Base-by-base conservation (phyloP, 208 protist genomes). In the Leishmania major region DNA sequence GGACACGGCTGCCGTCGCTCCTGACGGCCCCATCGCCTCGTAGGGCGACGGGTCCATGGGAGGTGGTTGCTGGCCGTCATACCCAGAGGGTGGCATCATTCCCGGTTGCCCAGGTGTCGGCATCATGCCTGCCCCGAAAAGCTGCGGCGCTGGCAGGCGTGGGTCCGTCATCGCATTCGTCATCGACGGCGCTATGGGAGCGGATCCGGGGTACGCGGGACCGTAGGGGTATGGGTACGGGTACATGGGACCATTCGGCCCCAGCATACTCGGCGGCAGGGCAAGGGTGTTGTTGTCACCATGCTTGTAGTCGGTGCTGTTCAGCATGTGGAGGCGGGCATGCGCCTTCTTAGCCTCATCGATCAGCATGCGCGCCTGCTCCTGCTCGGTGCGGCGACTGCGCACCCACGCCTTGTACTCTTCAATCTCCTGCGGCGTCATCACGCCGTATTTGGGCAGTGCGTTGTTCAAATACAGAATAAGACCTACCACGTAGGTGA, bases 321-420 rank as follows among this genome's bases (percentile, higher is more conserved):
- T 84, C 82, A 92, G 80, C 49, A 93, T 67, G 53, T 93, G 88
- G 60, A 94, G 69, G 19, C 88, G 80, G 60, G 90, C 86, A 76
- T 93, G 89, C 1, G 87, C 91, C 73, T 75, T 66, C 78, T 90
- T 92, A 28, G 91, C 89, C 66, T 92, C 88, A 35, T 92, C 88
- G 25, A 89, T 84, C 31, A 88, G 77, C 35, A 81, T 79, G 62
- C 86, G 88, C 22, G 84, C 82, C 84, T 94, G 88, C 76, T 90
- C 85, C 7, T 88, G 76, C 78, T 90, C 84, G 25, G 70, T 74
- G 37, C 86, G 86, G 45, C 87, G 84, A 19, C 64, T 59, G 40
- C 88, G 88, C 84, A 94, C 84, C 91, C 92, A 94, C 40, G 77
- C 75, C 87, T 93, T 94, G 90, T 97, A 96, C 78, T 95, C 92